Conservation (phyloP, 257 asterid genomes). For the Henckelia pumila region DNA sequence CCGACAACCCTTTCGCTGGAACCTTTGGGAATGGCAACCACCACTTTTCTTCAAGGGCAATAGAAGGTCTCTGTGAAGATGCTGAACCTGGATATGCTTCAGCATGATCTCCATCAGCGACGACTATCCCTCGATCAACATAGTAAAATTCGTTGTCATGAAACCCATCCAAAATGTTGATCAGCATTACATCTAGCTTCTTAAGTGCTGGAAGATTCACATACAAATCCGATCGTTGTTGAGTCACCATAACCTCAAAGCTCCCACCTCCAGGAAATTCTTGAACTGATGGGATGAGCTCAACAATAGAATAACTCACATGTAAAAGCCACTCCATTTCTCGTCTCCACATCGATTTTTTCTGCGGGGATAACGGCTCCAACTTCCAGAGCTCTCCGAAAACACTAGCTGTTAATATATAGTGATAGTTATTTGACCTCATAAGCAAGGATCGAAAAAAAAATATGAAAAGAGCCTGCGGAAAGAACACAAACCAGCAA, state of each 20-base stretch:
- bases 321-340: slow-evolving; percentile 97
- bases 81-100: slow-evolving; percentile 42
- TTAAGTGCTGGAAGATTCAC: slow-evolving; percentile 87
- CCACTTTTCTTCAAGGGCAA: slow-evolving; percentile 79
- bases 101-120: slow-evolving; percentile 46
- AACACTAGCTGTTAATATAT: slow-evolving; percentile 55
- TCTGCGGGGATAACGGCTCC: slow-evolving; percentile 67
- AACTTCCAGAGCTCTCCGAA: slow-evolving; percentile 90
- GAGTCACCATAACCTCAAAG: slow-evolving; percentile 82
- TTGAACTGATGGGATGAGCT: slow-evolving; percentile 83
- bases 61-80: slow-evolving; percentile 51
- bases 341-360: slow-evolving; percentile 62
- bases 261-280: slow-evolving; percentile 71
- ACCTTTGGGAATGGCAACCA: slow-evolving; percentile 93
- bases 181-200: slow-evolving; percentile 69
- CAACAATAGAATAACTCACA: slow-evolving; percentile 83
- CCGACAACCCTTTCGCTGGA: slow-evolving; percentile 67
- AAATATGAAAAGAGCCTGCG: background rate
- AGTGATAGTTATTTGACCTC: slow-evolving; percentile 1
- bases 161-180: slow-evolving; percentile 76
- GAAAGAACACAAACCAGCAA: slow-evolving; percentile 59
- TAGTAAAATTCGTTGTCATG: slow-evolving; percentile 65
- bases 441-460: background rate
- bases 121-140: slow-evolving; percentile 65
- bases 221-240: slow-evolving; percentile 67